Conservation (phyloP, 495 filamentous ascomycete genomes). For the Viridothelium virens region DNA sequence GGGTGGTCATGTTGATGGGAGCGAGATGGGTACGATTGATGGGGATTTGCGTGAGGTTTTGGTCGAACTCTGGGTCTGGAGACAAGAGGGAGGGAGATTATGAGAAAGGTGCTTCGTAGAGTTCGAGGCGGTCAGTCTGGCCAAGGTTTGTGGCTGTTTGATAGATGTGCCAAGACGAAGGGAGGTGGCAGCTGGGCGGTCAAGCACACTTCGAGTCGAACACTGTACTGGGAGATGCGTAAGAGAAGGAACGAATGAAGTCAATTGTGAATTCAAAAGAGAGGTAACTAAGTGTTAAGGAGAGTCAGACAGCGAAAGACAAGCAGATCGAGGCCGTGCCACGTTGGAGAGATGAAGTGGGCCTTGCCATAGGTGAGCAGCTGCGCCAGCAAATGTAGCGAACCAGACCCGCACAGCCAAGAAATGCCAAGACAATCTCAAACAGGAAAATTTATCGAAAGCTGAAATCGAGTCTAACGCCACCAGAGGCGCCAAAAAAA, state of each 20-base stretch:
- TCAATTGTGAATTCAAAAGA: background rate
- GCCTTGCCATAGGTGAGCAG: background rate
- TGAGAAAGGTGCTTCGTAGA: background rate
- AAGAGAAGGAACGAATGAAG: background rate
- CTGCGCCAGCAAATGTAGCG: background rate
- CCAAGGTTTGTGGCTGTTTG: constrained; percentile 1
- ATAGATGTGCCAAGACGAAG: background rate
- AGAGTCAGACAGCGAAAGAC: background rate
- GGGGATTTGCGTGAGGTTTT: background rate
- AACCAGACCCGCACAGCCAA: constrained; percentile 3
- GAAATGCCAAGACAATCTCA: constrained; percentile 9
- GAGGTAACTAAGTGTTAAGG: background rate
- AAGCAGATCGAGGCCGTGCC: background rate
- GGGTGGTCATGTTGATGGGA: constrained; percentile 3
- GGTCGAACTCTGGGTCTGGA: no score
- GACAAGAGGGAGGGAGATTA: background rate
- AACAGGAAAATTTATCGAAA: background rate
- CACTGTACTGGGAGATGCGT: background rate
- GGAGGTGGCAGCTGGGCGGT: background rate
- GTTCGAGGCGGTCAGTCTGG: background rate
- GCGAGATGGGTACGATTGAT: background rate
- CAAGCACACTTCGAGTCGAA: background rate
- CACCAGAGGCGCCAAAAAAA: background rate
- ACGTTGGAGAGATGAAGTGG: background rate
- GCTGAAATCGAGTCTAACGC: background rate